These are phyloP conservation scores for Cadophora sp. DNA, from an alignment of 2,329 filamentous ascomycete genomes.

Conservation along the genomic window DNA sequence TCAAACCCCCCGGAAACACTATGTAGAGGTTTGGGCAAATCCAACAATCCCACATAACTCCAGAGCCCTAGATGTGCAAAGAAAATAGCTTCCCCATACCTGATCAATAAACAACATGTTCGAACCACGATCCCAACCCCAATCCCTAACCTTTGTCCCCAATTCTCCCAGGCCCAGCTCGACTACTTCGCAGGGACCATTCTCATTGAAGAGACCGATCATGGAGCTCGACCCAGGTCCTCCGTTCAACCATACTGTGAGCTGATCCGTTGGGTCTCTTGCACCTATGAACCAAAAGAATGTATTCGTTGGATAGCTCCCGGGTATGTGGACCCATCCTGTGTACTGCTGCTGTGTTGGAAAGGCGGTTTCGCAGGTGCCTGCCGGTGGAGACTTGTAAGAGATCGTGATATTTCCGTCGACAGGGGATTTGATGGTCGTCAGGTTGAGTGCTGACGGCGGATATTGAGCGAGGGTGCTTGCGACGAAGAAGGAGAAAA, in stretches of 20 bases:
- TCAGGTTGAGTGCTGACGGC: conserved; percentile 52
- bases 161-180: conserved; percentile 56
- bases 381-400: conserved; percentile 67
- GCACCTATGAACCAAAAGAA: conserved; percentile 58
- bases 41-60: neutral
- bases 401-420: conserved; percentile 69
- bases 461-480: conserved; percentile 47
- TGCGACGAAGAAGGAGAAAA: conserved; percentile 34
- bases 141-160: conserved; percentile 63
- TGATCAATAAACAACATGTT: conserved; percentile 63
- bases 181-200: conserved; percentile 61
- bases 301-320: conserved; percentile 56
- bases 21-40: neutral
- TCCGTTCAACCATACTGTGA: conserved; percentile 72
- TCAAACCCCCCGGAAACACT: neutral
- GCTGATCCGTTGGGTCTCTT: conserved; percentile 53
- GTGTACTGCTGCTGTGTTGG: conserved; percentile 71
- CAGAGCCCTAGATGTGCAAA: conserved; percentile 10
- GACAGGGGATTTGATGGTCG: conserved; percentile 66
- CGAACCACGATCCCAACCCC: conserved; percentile 69
- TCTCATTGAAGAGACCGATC: conserved; percentile 67
- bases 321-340: conserved; percentile 71
- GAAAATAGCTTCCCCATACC: conserved; percentile 45
- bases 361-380: conserved; percentile 71
- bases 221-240: conserved; percentile 71